Percentiles rank a stretch among this genome's conserved stretches.
Conservation (phyloP, 257 asterid species). For the Orobanche coerulescens region DNA sequence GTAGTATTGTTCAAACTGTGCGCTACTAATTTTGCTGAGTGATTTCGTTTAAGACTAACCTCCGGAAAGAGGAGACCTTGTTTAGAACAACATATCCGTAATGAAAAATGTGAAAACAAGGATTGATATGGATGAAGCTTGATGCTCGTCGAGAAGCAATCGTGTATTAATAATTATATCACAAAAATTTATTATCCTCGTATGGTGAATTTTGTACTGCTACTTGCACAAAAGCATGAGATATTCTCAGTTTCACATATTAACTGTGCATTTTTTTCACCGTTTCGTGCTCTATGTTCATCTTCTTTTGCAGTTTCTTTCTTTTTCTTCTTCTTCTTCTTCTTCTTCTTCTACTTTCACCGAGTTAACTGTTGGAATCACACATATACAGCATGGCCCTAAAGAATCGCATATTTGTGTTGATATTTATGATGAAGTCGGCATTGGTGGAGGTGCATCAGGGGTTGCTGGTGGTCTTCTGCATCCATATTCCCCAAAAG, state of each 20-base stretch:
- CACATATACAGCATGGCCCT: constrained; percentile 48
- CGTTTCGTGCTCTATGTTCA: constrained; percentile 6
- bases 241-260: not conserved
- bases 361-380: constrained; percentile 21
- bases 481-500: constrained; percentile 96
- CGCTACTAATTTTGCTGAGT: not conserved
- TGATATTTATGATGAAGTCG: constrained; percentile 84
- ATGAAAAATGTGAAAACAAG: not conserved
- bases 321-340: not conserved
- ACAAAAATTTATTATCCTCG: not conserved
- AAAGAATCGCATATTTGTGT: constrained; percentile 50
- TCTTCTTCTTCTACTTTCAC: not conserved
- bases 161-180: not conserved
- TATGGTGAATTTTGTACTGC: not conserved
- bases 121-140: not conserved
- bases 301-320: not conserved
- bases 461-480: constrained; percentile 98
- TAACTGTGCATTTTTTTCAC: not conserved
- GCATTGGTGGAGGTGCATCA: constrained; percentile 97
- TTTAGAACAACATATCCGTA: not conserved
- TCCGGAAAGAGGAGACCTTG: not conserved
- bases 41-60: not conserved
- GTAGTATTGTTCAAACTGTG: not conserved
- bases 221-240: not conserved
- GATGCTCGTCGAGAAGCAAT: not conserved